phyloP scores from a whole-genome alignment of 306 rosid species.

The Biancaea sappan region DNA sequence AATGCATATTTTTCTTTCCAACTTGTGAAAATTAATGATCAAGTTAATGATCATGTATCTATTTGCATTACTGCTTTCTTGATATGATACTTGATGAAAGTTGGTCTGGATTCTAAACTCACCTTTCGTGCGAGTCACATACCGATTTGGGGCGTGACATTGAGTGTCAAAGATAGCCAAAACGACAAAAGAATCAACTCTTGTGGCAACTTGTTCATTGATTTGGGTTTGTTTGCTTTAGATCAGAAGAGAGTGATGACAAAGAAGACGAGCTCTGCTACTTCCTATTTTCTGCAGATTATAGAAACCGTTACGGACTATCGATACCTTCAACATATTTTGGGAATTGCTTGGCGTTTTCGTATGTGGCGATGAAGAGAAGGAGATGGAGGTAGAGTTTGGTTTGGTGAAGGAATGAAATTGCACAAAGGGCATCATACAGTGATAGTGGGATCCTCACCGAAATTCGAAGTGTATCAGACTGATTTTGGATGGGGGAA shows the following conservation, averaged over 20 bases:
- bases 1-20: too few relatives aligned
- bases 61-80: too few relatives aligned
- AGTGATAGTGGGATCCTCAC: constrained; percentile 12
- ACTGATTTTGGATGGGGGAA: constrained; percentile 47
- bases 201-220: constrained; percentile 23
- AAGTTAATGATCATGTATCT: too few relatives aligned
- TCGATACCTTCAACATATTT: constrained; percentile 28
- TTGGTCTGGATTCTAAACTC: too few relatives aligned
- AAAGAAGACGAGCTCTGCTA: background rate
- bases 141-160: too few relatives aligned
- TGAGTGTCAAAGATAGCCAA: background rate
- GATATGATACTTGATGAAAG: too few relatives aligned
- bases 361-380: background rate
- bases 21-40: too few relatives aligned
- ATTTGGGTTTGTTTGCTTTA: constrained; percentile 34
- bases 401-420: background rate
- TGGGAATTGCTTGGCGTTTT: constrained; percentile 23
- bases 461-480: constrained; percentile 25
- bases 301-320: constrained; percentile 13
- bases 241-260: background rate
- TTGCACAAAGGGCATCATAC: background rate
- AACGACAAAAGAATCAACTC: background rate
- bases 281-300: constrained; percentile 22
- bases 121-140: too few relatives aligned
- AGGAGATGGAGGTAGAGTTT: constrained; percentile 17